Base-by-base conservation (phyloP, 192 early-diverging fungal species). In the Thamnidium elegans region DNA sequence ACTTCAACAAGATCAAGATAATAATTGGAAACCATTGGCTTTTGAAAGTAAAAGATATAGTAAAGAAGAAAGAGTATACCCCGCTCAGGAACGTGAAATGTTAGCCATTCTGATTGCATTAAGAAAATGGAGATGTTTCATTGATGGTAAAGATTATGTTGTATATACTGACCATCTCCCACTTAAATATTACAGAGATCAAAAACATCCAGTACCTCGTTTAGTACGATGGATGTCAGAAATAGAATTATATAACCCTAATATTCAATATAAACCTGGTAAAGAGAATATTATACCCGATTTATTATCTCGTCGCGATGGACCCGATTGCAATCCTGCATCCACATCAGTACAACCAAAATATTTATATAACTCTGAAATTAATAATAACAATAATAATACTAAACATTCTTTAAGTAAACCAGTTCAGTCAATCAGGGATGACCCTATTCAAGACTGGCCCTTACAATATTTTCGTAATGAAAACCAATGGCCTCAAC, bases 21-120 rank as follows among this genome's bases (percentile, higher is more conserved):
- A 42, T n/a, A 10, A 46, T 10, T 53, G 77, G 23, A 59, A 53
- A 20, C 76, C 76, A 0, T 45, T 73, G 1, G 76, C 71, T 0
- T 77, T 63, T 59, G 70, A 72, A 55, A 71, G 68, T 17, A 62
- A 66, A 42, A 73, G 73, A 31, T 48, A 71, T 14, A 54, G 48
- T 3, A 20, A 50, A 19, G 76, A 61, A 60, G 26, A 69, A 69
- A n/a, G 55, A 42, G 66, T 68, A 14, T 73, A 73, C 32, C 67
- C 69, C 13, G 51, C 62, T 1, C 62, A 64, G 54, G 36, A 64
- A 44, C n/a, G 51, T 7, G 62, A 64, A 39, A 34, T 64, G 7
- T 20, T 64, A 1, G 62, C 30, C 19, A 55, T 64, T 11, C 31
- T 64, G 21, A 34, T 53, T 44, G 50, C 51, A 7, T 39, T 64